Evolutionary conservation across 371 early-diverging fungal species (phyloP), one percentile per base, ranked within the genome.

Genomic region (Phascolomyces articulosus): DNA sequence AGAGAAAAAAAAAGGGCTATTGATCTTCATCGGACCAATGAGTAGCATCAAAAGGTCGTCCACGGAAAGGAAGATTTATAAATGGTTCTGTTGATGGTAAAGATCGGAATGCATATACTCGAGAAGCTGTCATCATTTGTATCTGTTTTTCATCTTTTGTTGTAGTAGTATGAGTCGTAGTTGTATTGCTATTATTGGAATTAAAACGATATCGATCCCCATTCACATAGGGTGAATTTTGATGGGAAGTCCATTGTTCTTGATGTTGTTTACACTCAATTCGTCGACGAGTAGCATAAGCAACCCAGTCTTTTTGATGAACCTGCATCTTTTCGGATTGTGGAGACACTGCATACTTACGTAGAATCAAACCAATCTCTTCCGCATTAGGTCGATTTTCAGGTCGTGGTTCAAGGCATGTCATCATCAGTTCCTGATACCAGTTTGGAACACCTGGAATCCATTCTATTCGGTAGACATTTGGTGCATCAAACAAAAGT

Each of bases 371-470:
- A 0, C 65, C 67, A 29, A 78, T 65, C 38, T 75, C 75, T 65
- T 71, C 68, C 18, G 75, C 71, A 18, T 47, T 58, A 1, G 75
- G 75, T 29, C 75, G 62, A 40, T 74, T 56, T n/a, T 71, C 67
- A 13, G 75, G 71, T 15, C 61, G 51, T 24, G 75, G 75, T 47
- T 74, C 75, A 16, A 74, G 63, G 40, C 75, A 74, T 0, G 75
- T 72, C 63, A 69, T 74, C 31, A 60, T 59, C 34, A 74, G 60
- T 24, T 69, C 75, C 63, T 63, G 64, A 55, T 71, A 74, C 75
- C 75, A 74, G 8, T 57, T 38, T 4, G 75, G 72, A 26, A 74
- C 69, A 4, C 75, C 75, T 27, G 75, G 75, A 28, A 74, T 40
- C 64, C 69, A 64, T 40, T 74, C 75, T 13, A 74, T 68, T 4